Conservation (phyloP, 768 basidiomycete species). For the Xerocomellus intermedius region DNA sequence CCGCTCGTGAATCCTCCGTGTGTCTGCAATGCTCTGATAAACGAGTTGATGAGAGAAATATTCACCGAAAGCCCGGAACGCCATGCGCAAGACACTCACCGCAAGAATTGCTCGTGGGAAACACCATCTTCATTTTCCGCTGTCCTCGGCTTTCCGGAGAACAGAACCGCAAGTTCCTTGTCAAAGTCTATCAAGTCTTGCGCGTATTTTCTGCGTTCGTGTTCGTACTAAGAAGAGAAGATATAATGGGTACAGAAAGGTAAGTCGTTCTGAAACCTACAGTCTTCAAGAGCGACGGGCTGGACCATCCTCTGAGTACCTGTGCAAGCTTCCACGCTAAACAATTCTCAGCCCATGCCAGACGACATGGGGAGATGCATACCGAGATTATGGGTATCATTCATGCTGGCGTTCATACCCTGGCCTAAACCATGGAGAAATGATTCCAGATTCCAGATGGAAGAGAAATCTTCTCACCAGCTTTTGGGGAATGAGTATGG, state of each 20-base stretch:
- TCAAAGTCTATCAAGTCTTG: conserved; percentile 75
- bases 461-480: conserved; percentile 37
- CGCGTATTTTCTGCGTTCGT: conserved; percentile 65
- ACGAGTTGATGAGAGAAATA: background rate
- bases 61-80: background rate
- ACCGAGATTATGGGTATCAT: conserved; percentile 71
- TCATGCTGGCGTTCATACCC: conserved; percentile 78
- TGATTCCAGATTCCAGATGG: background rate
- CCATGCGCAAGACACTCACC: conserved; percentile 14
- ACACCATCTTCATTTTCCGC: conserved; percentile 36
- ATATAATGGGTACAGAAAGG: background rate
- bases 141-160: conserved; percentile 64
- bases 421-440: conserved; percentile 45
- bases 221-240: conserved; percentile 53
- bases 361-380: background rate
- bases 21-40: conserved; percentile 35
- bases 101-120: conserved; percentile 36
- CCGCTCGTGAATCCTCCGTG: conserved; percentile 39
- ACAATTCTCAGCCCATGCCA: conserved; percentile 48
- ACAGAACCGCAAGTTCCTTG: conserved; percentile 60
- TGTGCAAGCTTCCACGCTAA: conserved; percentile 48
- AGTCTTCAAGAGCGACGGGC: conserved; percentile 38
- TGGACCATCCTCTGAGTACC: conserved; percentile 43
- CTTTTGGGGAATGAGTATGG: conserved; percentile 67
- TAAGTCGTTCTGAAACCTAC: conserved; percentile 23